Base-by-base conservation (phyloP, 352 stramenopile genomes). In the Phytophthora brassicae region DNA sequence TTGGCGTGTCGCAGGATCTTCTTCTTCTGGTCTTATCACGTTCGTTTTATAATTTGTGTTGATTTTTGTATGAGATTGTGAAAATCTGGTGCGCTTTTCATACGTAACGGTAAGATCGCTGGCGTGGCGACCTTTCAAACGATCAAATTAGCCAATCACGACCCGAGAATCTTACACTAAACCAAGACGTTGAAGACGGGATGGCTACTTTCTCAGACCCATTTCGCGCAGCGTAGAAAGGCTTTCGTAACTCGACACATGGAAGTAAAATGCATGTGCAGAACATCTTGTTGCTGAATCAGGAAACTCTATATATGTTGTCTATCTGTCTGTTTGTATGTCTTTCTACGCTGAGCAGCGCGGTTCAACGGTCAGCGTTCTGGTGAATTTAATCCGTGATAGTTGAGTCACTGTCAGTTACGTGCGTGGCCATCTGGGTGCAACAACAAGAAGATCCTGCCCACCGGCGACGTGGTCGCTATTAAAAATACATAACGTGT, bases 1-100 rank as follows among this genome's bases (percentile, higher is more conserved):
- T 70, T 4, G n/a, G 39, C 39, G 7, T 45, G 56, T 70, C 62
- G 43, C 56, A 66, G 28, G 59, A 66, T 66, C 59, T 55, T 51
- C 35, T 54, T 8, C 59, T 61, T 62, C 60, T 39, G 13, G 14
- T 57, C 56, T 56, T 52, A 58, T 50, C 3, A 17, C 2, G 38
- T 48, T n/a, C n/a, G n/a, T n/a, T n/a, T n/a, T n/a, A n/a, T n/a
- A n/a, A n/a, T n/a, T n/a, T n/a, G n/a, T n/a, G n/a, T n/a, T n/a
- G n/a, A n/a, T n/a, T n/a, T n/a, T 33, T 56, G 46, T 47, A 16
- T 0, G 3, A 4, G 2, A 59, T 65, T 59, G 4, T 47, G 23
- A 39, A 39, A 14, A 0, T 29, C 36, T 60, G 57, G 2, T n/a
- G n/a, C n/a, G n/a, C 19, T 59, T 51, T 55, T 54, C 29, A 46